Conservation (phyloP, 2,329 filamentous ascomycete species). For the Ophiocordyceps australis region DNA sequence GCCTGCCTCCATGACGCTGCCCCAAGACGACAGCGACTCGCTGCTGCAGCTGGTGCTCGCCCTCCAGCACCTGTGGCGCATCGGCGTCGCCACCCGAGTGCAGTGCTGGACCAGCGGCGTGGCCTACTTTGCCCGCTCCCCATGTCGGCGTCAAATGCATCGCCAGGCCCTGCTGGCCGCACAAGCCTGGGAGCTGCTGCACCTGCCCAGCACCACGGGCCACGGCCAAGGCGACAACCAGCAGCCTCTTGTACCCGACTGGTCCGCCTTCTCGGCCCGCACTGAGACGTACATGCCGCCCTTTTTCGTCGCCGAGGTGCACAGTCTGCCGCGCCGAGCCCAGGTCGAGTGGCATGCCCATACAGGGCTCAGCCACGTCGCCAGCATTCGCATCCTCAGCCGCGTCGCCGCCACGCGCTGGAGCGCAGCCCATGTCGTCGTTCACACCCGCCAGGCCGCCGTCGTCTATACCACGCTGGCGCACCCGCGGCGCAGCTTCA, state of each 20-base stretch:
- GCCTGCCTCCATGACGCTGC: conserved; percentile 57
- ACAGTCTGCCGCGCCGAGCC: conserved; percentile 54
- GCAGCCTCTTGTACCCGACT: conserved; percentile 26
- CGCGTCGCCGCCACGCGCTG: conserved; percentile 7
- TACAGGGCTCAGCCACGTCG: conserved; percentile 29
- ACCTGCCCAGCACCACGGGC: no score
- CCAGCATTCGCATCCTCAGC: no score
- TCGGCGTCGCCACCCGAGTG: conserved; percentile 55
- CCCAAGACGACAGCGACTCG: conserved; percentile 14
- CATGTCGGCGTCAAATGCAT: conserved; percentile 9
- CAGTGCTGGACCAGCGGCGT: conserved; percentile 60
- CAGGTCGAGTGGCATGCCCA: conserved; percentile 72
- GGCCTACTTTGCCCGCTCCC: conserved; percentile 44
- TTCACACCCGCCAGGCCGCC: conserved; percentile 5
- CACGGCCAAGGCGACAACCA: conserved; percentile 8
- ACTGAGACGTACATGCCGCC: conserved; percentile 31
- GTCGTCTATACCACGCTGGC: conserved; percentile 14
- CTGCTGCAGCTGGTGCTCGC: conserved; percentile 51
- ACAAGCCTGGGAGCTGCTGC: conserved; percentile 27
- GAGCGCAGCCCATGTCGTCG: conserved; percentile 11
- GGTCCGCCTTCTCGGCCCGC: conserved; percentile 20
- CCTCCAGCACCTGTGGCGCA: conserved; percentile 78
- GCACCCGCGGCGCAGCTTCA: not conserved
- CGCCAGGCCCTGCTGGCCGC: conserved; percentile 22
- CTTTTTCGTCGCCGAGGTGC: conserved; percentile 59